Evolutionary conservation across 495 filamentous ascomycete species (phyloP).

Genomic region (Aspergillus carlsbadensis): DNA sequence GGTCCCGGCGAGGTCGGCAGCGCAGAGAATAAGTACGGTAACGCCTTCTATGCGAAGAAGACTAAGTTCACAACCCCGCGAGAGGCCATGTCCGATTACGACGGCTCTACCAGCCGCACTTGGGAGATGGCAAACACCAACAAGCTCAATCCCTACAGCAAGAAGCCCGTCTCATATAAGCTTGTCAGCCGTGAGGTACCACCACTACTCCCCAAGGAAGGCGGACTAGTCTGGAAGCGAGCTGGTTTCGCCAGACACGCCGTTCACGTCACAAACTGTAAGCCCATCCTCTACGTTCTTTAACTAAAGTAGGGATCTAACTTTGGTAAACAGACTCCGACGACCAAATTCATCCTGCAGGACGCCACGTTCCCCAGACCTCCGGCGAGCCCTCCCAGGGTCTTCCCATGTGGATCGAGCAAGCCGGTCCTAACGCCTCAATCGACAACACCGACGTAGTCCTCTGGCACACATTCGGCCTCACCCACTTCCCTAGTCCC

Average conservation of each 20-base stretch:
- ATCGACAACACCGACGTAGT: slow-evolving; percentile 88
- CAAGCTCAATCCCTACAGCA: slow-evolving; percentile 80
- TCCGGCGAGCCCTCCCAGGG: slow-evolving; percentile 79
- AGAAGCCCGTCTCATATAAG: slow-evolving; percentile 88
- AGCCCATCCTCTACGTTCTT: slow-evolving; percentile 25
- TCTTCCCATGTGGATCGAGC: slow-evolving; percentile 76
- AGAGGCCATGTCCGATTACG: slow-evolving; percentile 78
- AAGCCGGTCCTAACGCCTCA: slow-evolving; percentile 60
- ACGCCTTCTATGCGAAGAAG: slow-evolving; percentile 90
- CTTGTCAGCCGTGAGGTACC: slow-evolving; percentile 86
- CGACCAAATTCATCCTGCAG: slow-evolving; percentile 87
- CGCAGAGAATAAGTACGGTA: slow-evolving; percentile 84
- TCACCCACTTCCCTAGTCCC: slow-evolving; percentile 88
- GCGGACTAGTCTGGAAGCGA: slow-evolving; percentile 87
- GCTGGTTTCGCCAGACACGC: slow-evolving; percentile 89
- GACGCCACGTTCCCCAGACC: slow-evolving; percentile 91
- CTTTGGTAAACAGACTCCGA: slow-evolving; percentile 75
- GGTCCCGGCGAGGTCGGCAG: slow-evolving; percentile 71
- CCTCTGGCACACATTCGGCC: slow-evolving; percentile 94
- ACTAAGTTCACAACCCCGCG: slow-evolving; percentile 73
- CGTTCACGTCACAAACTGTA: slow-evolving; percentile 92
- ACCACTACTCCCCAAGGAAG: slow-evolving; percentile 75
- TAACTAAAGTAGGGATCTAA: slow-evolving; percentile 6
- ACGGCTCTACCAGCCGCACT: slow-evolving; percentile 73
- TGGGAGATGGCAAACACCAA: slow-evolving; percentile 91